These are phyloP conservation scores for Macadamia integrifolia DNA, from an alignment of 164 flowering plant genomes.

Conservation along the genomic window DNA sequence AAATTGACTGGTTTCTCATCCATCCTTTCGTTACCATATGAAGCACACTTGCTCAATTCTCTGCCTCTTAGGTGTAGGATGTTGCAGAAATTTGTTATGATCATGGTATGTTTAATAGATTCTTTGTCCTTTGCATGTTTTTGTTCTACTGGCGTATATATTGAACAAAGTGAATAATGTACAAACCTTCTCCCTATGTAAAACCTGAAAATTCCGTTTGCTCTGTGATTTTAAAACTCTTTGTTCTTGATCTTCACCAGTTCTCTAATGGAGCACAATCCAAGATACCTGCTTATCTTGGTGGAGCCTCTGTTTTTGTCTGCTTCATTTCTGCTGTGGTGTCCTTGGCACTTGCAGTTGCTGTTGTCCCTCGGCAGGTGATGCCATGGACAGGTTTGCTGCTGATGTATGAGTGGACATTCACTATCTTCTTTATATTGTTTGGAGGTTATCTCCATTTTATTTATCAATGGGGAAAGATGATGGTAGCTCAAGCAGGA, in stretches of 20 bases:
- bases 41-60: no score
- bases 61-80: no score
- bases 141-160: no score
- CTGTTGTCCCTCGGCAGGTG: slow-evolving; percentile 85
- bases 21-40: no score
- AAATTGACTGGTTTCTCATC: no score
- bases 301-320: slow-evolving; percentile 53
- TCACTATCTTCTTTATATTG: slow-evolving; percentile 52
- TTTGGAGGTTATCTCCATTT: slow-evolving; percentile 73
- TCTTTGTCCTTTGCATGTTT: no score
- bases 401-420: slow-evolving; percentile 90
- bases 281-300: slow-evolving; percentile 67
- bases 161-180: no score
- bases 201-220: neutral
- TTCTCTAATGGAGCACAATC: slow-evolving; percentile 35
- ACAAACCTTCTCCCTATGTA: no score
- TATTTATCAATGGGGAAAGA: slow-evolving; percentile 63
- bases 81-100: no score
- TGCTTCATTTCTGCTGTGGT: slow-evolving; percentile 60
- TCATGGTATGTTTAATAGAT: no score
- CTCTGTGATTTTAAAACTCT: neutral
- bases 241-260: slow-evolving; percentile 25
- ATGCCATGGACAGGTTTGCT: slow-evolving; percentile 96
- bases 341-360: slow-evolving; percentile 53
- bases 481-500: slow-evolving; percentile 39